phyloP scores from a whole-genome alignment of 345 rosid genomes.

The Lepidium didymum region DNA sequence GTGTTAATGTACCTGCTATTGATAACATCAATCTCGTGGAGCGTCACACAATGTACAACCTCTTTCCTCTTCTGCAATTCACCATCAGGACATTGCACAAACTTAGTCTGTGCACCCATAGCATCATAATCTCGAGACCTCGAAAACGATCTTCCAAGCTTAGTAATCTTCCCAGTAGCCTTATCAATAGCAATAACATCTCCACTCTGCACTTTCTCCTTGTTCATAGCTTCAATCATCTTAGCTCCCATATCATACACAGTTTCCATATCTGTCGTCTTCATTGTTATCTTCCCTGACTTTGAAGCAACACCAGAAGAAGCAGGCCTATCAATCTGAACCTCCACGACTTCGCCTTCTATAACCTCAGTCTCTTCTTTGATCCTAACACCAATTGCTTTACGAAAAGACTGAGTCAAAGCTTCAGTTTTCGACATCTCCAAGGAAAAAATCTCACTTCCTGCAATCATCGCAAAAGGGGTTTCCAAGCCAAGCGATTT shows the following conservation, averaged over 20 bases:
- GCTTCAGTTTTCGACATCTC: conserved; percentile 98
- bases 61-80: conserved; percentile 97
- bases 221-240: conserved; percentile 86
- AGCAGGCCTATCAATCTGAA: conserved; percentile 80
- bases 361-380: conserved; percentile 87
- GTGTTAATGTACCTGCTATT: conserved; percentile 62
- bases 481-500: conserved; percentile 91
- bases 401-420: conserved; percentile 74
- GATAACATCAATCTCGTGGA: conserved; percentile 97
- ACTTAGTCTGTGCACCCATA: conserved; percentile 91
- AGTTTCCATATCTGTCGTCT: conserved; percentile 97
- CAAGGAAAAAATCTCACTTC: conserved; percentile 80
- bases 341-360: conserved; percentile 92
- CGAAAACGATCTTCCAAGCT: conserved; percentile 87
- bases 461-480: conserved; percentile 90
- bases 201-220: conserved; percentile 93
- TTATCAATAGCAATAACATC: conserved; percentile 90
- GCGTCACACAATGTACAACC: conserved; percentile 87
- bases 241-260: conserved; percentile 82
- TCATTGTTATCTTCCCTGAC: conserved; percentile 82
- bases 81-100: conserved; percentile 95
- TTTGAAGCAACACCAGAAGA: conserved; percentile 74
- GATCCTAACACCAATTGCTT: conserved; percentile 82
- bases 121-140: conserved; percentile 96
- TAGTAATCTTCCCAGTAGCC: conserved; percentile 78